Base-by-base conservation (phyloP, 768 basidiomycete species). In the Mycena filopes region DNA sequence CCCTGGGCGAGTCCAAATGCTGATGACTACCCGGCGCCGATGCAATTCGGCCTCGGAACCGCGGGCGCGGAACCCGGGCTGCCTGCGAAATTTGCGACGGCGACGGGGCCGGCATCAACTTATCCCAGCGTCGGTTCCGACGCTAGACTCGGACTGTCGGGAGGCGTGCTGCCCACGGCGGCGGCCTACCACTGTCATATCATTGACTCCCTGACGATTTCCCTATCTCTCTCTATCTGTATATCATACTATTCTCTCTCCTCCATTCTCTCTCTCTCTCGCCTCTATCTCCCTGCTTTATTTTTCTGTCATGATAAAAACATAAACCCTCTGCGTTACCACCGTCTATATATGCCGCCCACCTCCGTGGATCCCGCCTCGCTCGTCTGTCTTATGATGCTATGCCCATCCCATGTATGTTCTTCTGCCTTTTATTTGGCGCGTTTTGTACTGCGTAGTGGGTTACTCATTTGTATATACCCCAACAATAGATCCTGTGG, bases 361-460 rank as follows among this genome's bases (percentile, higher is more conserved):
- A 33, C 67, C 71, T 73, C 67, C 73, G 36, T 59, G 71, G 77
- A 70, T 70, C 70, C 69, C 69, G 60, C 42, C 56, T 60, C 41
- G 46, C n/a, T n/a, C n/a, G 58, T 55, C 63, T 73, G 68, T 26
- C 45, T 59, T 58, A 63, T 70, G 36, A 36, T 36, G 58, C 72
- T 61, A 66, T 68, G 61, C 58, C 59, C 54, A 23, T 10, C 57
- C 26, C 54, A 55, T 66, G 54, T 66, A 60, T 66, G 65, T 65
- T 55, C 46, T 33, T 48, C 43, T 60, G 53, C 51, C 47, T 45
- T 43, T 55, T 15, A 12, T 46, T 40, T 48, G 50, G 50, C 38
- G n/a, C 9, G 28, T 45, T 46, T 25, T 66, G 65, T 66, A 66
- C 65, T 60, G 50, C 25, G 50, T 65, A 59, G 29, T 66, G 54